A percentile compares a stretch with the other conserved stretches of the same genome.
Conservation (phyloP, 192 early-diverging fungal genomes). For the Coemansia sp. region DNA sequence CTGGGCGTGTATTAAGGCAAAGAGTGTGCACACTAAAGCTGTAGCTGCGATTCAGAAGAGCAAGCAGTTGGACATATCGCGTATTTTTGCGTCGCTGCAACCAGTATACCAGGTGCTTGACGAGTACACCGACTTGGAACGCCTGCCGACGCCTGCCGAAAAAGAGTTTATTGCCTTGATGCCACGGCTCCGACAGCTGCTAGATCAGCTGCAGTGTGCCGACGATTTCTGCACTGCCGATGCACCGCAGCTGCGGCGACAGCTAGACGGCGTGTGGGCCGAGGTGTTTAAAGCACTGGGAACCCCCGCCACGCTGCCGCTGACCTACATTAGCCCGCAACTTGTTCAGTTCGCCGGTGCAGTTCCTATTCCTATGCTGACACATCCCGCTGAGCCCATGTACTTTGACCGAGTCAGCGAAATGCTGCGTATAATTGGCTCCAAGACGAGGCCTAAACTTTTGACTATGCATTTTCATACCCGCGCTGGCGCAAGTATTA, state of each 20-base stretch:
- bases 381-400: slow-evolving; percentile 21
- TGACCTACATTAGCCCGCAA: slow-evolving; percentile 11
- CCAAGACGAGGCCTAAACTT: slow-evolving; percentile 92
- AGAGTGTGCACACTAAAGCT: slow-evolving; percentile 15
- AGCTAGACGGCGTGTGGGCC: slow-evolving; percentile 20
- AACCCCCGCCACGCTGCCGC: slow-evolving; percentile 7
- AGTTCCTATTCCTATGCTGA: slow-evolving; percentile 43
- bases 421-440: slow-evolving; percentile 28
- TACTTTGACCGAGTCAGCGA: slow-evolving; percentile 22
- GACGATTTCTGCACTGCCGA: background rate
- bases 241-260: background rate
- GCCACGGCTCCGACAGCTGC: slow-evolving; percentile 10
- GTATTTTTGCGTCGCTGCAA: slow-evolving; percentile 9
- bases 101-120: slow-evolving; percentile 13
- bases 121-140: slow-evolving; percentile 4
- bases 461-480: slow-evolving; percentile 55
- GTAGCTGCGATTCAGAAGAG: slow-evolving; percentile 6
- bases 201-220: slow-evolving; percentile 16
- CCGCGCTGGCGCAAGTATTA: slow-evolving; percentile 54
- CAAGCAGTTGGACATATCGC: background rate
- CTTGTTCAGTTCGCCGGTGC: slow-evolving; percentile 23
- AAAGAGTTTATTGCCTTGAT: slow-evolving; percentile 8
- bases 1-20: slow-evolving; percentile 26
- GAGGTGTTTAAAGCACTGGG: slow-evolving; percentile 20
- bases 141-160: slow-evolving; percentile 12